These are phyloP conservation scores for Leishmania tropica DNA, from an alignment of 208 protist genomes.

Conservation along the genomic window DNA sequence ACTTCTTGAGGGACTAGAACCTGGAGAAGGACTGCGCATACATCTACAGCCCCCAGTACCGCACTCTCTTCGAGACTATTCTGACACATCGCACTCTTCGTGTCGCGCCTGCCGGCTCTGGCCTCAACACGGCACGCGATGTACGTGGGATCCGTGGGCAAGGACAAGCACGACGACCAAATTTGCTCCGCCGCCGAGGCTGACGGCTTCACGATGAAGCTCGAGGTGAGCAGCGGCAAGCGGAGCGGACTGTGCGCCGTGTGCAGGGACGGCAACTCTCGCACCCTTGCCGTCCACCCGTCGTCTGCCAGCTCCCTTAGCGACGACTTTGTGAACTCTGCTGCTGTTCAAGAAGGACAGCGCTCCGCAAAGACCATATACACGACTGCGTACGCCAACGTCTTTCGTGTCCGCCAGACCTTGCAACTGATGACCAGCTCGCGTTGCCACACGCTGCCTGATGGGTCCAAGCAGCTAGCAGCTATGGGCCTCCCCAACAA, in stretches of 20 bases:
- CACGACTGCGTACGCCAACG: slow-evolving; percentile 89
- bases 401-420: slow-evolving; percentile 61
- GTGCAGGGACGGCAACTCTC: slow-evolving; percentile 93
- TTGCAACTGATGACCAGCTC: slow-evolving; percentile 49
- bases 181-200: slow-evolving; percentile 72
- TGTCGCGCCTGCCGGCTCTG: slow-evolving; percentile 96
- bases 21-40: slow-evolving; percentile 87
- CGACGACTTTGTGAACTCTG: slow-evolving; percentile 75
- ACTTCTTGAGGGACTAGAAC: slow-evolving; percentile 92
- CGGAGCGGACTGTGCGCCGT: slow-evolving; percentile 97
- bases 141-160: slow-evolving; percentile 95
- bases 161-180: slow-evolving; percentile 94
- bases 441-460: slow-evolving; percentile 38
- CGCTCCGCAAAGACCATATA: slow-evolving; percentile 44
- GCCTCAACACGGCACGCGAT: slow-evolving; percentile 97
- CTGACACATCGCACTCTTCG: slow-evolving; percentile 91
- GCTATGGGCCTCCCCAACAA: slow-evolving; percentile 89
- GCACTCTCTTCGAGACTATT: slow-evolving; percentile 95
- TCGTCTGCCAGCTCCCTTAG: slow-evolving; percentile 97
- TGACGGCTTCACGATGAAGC: slow-evolving; percentile 88
- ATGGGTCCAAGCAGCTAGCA: slow-evolving; percentile 69
- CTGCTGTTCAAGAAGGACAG: slow-evolving; percentile 50
- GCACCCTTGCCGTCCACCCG: slow-evolving; percentile 96
- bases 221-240: slow-evolving; percentile 79
- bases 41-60: slow-evolving; percentile 82